Evolutionary conservation across 345 rosid species (phyloP).

Genomic region (Aquilaria sinensis): DNA sequence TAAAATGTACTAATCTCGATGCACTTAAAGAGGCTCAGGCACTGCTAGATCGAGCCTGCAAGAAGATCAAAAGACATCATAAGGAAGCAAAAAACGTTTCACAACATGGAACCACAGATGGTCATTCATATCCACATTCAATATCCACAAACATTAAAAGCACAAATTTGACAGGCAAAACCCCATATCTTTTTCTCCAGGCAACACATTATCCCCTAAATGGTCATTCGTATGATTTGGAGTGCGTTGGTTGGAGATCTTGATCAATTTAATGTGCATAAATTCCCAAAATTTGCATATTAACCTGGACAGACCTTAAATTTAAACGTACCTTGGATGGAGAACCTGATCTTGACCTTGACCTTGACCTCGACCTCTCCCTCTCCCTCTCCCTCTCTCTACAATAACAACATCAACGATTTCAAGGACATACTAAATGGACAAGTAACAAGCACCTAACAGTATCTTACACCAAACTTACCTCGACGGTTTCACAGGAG

Average conservation of each 20-base stretch:
- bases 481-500: slow-evolving; percentile 61
- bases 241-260: neutral
- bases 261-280: neutral
- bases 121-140: no score
- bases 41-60: no score
- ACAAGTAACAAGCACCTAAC: neutral
- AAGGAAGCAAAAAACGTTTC: no score
- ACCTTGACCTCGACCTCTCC: slow-evolving; percentile 5
- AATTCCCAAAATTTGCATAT: neutral
- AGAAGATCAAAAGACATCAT: no score
- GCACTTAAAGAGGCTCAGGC: no score
- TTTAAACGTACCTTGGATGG: slow-evolving; percentile 39
- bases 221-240: no score
- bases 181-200: neutral
- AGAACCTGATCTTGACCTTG: slow-evolving; percentile 45
- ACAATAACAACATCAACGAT: neutral
- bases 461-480: slow-evolving; percentile 6
- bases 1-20: no score
- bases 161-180: neutral
- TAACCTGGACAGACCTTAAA: neutral
- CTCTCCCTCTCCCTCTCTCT: slow-evolving; percentile 11
- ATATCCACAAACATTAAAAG: no score
- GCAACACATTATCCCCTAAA: neutral
- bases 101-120: no score
- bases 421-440: neutral